These are phyloP conservation scores for Spiromyces aspiralis DNA, from an alignment of 371 early-diverging fungal species.

Conservation along the genomic window DNA sequence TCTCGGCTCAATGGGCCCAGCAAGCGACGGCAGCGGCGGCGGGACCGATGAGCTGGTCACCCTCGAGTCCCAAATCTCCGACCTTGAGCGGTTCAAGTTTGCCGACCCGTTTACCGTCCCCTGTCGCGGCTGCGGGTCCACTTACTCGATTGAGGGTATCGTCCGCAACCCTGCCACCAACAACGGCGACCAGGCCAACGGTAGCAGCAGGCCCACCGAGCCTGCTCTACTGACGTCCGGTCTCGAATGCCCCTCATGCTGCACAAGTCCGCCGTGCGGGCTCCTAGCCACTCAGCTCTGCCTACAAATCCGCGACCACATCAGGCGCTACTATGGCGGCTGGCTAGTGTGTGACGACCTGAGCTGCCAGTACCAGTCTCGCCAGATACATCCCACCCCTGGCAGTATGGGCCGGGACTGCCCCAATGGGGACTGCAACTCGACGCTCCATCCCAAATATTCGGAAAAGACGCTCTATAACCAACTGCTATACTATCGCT, in stretches of 20 bases:
- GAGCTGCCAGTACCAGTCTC: conserved; percentile 1
- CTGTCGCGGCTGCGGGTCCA: conserved; percentile 49
- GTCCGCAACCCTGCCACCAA: conserved; percentile 23
- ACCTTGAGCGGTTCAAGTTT: conserved; percentile 65
- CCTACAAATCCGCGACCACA: conserved; percentile 39
- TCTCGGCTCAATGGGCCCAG: background rate
- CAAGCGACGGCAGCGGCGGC: conserved; percentile 7
- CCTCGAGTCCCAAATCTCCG: conserved; percentile 64
- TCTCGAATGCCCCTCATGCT: conserved; percentile 46
- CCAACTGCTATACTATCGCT: conserved; percentile 43
- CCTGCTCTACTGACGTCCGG: conserved; percentile 17
- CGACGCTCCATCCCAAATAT: conserved; percentile 12
- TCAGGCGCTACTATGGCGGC: conserved; percentile 51
- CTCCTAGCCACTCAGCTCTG: conserved; percentile 48
- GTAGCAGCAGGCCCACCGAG: background rate
- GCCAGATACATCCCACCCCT: background rate
- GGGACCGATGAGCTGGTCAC: conserved; percentile 43
- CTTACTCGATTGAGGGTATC: conserved; percentile 37
- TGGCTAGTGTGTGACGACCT: conserved; percentile 62
- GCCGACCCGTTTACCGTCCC: conserved; percentile 37
- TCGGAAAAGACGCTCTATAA: conserved; percentile 40
- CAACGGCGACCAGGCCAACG: conserved; percentile 2
- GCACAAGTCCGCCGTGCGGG: conserved; percentile 32
- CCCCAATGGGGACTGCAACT: background rate
- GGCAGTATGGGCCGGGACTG: conserved; percentile 40